These are phyloP conservation scores for Haberlea rhodopensis DNA, from an alignment of 257 asterid species.

Conservation along the genomic window DNA sequence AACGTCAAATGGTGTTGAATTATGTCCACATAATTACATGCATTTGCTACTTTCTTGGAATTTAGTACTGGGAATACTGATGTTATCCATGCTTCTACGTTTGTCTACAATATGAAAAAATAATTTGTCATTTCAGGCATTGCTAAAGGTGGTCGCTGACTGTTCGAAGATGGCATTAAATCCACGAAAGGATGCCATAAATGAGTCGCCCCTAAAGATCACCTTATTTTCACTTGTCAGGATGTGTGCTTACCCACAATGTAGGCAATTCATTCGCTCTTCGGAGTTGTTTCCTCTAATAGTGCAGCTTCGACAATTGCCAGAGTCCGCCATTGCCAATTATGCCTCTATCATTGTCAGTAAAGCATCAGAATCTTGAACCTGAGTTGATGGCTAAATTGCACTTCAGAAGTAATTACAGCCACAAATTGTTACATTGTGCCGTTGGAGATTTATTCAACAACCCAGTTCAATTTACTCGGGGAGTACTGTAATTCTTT, in stretches of 20 bases:
- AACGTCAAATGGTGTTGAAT: background rate
- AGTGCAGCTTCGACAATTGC: conserved; percentile 81
- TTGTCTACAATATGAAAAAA: background rate
- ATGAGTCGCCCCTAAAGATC: conserved; percentile 86
- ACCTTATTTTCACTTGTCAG: conserved; percentile 82
- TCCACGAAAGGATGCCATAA: conserved; percentile 65
- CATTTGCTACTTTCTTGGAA: background rate
- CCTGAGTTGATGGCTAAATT: too few relatives aligned
- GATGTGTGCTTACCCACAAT: conserved; percentile 91
- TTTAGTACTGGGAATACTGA: background rate
- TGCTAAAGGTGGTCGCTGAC: conserved; percentile 80
- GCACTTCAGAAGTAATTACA: background rate
- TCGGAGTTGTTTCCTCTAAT: conserved; percentile 71
- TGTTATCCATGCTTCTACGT: conserved; percentile 1
- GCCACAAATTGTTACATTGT: background rate
- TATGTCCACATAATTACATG: background rate
- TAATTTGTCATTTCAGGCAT: conserved; percentile 53
- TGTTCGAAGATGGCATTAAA: conserved; percentile 69
- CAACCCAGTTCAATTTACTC: background rate
- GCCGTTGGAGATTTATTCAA: background rate
- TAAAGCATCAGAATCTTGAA: conserved; percentile 62
- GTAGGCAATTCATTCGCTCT: conserved; percentile 71
- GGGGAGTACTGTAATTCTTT: background rate
- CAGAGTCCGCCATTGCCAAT: conserved; percentile 80
- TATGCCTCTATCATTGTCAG: conserved; percentile 68